Evolutionary conservation across 768 basidiomycete species (phyloP), one percentile per base, ranked within the genome.

Genomic region (Pholiota microspora): DNA sequence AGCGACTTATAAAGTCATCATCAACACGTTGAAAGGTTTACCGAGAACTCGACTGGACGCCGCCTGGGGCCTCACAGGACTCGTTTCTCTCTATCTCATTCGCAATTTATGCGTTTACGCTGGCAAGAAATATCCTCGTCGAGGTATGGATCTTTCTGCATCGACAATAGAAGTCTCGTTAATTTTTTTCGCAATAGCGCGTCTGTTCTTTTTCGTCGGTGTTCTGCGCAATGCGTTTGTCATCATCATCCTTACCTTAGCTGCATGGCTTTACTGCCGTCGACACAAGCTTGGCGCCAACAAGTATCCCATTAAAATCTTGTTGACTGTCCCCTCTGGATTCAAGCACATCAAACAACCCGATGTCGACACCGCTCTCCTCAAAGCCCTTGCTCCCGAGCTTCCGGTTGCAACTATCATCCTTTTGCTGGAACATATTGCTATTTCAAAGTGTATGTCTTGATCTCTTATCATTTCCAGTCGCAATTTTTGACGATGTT

Each of bases 401-500:
- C 68, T 98, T 2, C 91, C 92, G 2, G 83, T 93, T 4, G 86
- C 92, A 16, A 93, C 91, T 0, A 92, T 96, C 60, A 88, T 96
- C 64, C 78, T 98, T 44, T 77, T 98, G 12, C 76, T 98, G 48
- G 96, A 98, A 69, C 97, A 99, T 72, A 98, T 98, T 56, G 89
- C 95, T 27, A 99, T 99, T 61, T 84, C 91, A n/a, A 96, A 94
- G 72, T 91, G 91, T 89, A 67, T 65, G 82, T 70, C 31, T 29
- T 2, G 24, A 36, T 4, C 6, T 15, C 15, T 38, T 29, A 38
- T 42, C n/a, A n/a, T n/a, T n/a, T 13, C 12, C 21, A 47, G 2
- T 25, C 42, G 54, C 12, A 36, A 46, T 6, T 32, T 27, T 21
- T 58, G 32, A 40, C 49, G 27, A 13, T 46, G 34, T 52, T n/a